phyloP scores from a whole-genome alignment of 805 yeast species.

The Spathaspora hagerdaliae region DNA sequence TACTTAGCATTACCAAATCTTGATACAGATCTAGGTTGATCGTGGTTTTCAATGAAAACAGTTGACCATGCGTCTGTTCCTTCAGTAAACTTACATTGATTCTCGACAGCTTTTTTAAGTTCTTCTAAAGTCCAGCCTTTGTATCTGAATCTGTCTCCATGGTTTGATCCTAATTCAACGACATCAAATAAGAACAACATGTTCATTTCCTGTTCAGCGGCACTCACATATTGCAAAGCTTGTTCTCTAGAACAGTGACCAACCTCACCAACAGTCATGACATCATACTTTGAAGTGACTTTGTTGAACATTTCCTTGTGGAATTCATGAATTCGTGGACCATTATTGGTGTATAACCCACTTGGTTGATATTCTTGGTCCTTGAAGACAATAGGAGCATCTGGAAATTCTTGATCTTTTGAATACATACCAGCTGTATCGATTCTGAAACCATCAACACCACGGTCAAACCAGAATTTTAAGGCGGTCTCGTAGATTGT shows the following conservation, averaged over 20 bases:
- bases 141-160: conserved; percentile 31
- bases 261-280: conserved; percentile 57
- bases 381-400: conserved; percentile 45
- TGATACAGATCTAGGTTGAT: conserved; percentile 51
- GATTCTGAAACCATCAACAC: conserved; percentile 57
- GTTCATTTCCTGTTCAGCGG: conserved; percentile 32
- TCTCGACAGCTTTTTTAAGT: conserved; percentile 37
- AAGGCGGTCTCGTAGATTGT: conserved; percentile 46
- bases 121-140: conserved; percentile 33
- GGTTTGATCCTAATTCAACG: conserved; percentile 34
- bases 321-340: conserved; percentile 57
- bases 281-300: conserved; percentile 45
- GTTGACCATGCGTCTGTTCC: conserved; percentile 57
- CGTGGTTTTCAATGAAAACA: conserved; percentile 54
- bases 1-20: conserved; percentile 45
- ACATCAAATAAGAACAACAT: conserved; percentile 32
- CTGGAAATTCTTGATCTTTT: conserved; percentile 42
- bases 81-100: conserved; percentile 35
- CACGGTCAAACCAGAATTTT: conserved; percentile 52
- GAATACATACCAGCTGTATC: conserved; percentile 54
- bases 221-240: conserved; percentile 40
- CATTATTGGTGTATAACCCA: conserved; percentile 30
- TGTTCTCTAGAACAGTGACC: conserved; percentile 41
- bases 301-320: conserved; percentile 47
- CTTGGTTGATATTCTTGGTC: conserved; percentile 39